Evolutionary conservation across 2,329 filamentous ascomycete genomes (phyloP), one percentile per base, ranked within the genome.

Genomic region (Lasiodiplodia hormozganensis): DNA sequence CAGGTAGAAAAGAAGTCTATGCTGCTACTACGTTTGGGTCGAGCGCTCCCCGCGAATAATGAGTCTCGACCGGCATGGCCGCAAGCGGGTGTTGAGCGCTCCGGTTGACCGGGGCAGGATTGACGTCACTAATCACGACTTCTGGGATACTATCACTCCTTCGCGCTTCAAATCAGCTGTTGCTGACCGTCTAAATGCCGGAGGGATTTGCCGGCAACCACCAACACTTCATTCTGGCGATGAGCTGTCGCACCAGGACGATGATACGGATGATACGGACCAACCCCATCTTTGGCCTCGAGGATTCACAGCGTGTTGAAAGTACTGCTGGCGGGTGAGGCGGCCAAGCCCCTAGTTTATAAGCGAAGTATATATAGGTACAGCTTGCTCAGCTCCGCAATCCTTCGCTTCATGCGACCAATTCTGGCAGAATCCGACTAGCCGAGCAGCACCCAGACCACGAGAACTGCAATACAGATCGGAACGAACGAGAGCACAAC

Each of bases 361-460:
- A 51, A 64, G 60, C 60, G 47, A 38, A 23, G 18, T 64, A 64
- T 64, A 64, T 64, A 64, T 38, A 52, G 47, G 38, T 2, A 6
- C n/a, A 11, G 60, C 60, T 52, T 31, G 60, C 43, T 64, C 60
- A 64, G 43, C 60, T 14, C 31, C 28, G 34, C 54, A 28, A 52
- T 52, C 60, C 60, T 52, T 64, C 60, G 60, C 60, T 36, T 25
- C 60, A 49, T 64, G 21, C 28, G 25, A 21, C 60, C 47, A 16
- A 11, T 52, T 64, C 58, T 25, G 60, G 60, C n/a, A 38, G n/a
- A 38, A 16, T 7, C 36, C 60, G 57, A 18, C 58, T 62, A 62
- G n/a, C 43, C 58, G 58, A 62, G 47, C 47, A n/a, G 25, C 18
- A 49, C 31, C 25, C 51, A 25, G 60, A 21, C 60, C 25, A 31